phyloP scores from a whole-genome alignment of 2,329 filamentous ascomycete genomes.

The Fusarium sp. region DNA sequence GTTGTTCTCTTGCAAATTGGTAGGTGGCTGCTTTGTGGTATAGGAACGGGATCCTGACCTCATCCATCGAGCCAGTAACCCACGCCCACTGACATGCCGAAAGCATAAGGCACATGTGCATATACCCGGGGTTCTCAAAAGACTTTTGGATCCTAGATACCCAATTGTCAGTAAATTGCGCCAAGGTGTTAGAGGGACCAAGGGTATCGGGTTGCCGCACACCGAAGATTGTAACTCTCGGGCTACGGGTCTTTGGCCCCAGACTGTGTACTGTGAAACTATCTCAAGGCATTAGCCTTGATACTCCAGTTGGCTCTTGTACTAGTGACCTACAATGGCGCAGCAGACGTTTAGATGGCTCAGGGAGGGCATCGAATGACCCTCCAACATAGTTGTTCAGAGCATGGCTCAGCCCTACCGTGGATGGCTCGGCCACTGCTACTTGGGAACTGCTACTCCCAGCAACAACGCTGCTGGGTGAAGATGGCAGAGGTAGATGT shows the following conservation, averaged over 20 bases:
- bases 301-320: neutral
- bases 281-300: constrained; percentile 24
- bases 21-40: constrained; percentile 61
- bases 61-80: constrained; percentile 58
- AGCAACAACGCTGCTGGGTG: constrained; percentile 28
- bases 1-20: constrained; percentile 58
- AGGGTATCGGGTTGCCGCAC: constrained; percentile 37
- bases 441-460: constrained; percentile 29
- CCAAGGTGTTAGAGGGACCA: constrained; percentile 1
- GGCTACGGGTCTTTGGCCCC: constrained; percentile 55
- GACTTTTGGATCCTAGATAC: constrained; percentile 54
- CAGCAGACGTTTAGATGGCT: constrained; percentile 47
- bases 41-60: constrained; percentile 58
- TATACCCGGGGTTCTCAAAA: constrained; percentile 57
- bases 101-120: constrained; percentile 58
- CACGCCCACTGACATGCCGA: constrained; percentile 60
- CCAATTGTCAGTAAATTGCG: constrained; percentile 26
- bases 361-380: constrained; percentile 48
- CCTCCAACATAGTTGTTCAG: constrained; percentile 48
- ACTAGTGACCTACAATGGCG: constrained; percentile 44
- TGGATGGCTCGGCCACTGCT: constrained; percentile 25
- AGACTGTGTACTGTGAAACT: constrained; percentile 57
- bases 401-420: constrained; percentile 35
- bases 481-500: constrained; percentile 32
- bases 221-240: constrained; percentile 49